phyloP scores from a whole-genome alignment of 2,329 filamentous ascomycete genomes.

The Myriosclerotinia scirpicola region DNA sequence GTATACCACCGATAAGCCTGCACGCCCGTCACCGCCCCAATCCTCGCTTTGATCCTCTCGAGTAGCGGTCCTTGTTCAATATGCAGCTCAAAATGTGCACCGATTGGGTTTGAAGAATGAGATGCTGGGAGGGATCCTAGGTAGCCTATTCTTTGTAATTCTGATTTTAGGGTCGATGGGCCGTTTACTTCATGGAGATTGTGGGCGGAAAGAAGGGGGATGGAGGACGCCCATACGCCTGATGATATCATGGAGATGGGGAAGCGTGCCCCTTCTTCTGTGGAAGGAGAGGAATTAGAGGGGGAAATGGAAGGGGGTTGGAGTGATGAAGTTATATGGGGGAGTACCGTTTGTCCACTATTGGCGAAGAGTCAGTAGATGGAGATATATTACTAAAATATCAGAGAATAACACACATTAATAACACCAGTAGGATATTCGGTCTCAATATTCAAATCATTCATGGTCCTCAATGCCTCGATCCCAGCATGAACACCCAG shows the following conservation, averaged over 20 bases:
- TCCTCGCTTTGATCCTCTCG: conserved; percentile 59
- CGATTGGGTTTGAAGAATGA: conserved; percentile 62
- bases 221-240: conserved; percentile 73
- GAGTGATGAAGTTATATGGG: not conserved
- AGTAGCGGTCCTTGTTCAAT: conserved; percentile 82
- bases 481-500: conserved; percentile 71
- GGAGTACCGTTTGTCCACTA: conserved; percentile 25
- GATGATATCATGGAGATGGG: conserved; percentile 73
- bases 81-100: conserved; percentile 79
- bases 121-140: conserved; percentile 58
- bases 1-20: conserved; percentile 76
- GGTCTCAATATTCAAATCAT: conserved; percentile 67
- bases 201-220: conserved; percentile 62
- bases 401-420: conserved; percentile 20
- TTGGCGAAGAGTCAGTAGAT: conserved; percentile 47
- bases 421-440: conserved; percentile 48
- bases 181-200: conserved; percentile 61
- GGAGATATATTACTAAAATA: not conserved
- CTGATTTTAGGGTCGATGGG: conserved; percentile 62
- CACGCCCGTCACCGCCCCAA: conserved; percentile 70
- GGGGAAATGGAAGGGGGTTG: not conserved
- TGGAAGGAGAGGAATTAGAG: not conserved
- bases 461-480: conserved; percentile 67
- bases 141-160: conserved; percentile 71
- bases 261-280: conserved; percentile 81